Evolutionary conservation across 1,284 basidiomycete genomes (phyloP).

Genomic region (Cronartium quercuum): DNA sequence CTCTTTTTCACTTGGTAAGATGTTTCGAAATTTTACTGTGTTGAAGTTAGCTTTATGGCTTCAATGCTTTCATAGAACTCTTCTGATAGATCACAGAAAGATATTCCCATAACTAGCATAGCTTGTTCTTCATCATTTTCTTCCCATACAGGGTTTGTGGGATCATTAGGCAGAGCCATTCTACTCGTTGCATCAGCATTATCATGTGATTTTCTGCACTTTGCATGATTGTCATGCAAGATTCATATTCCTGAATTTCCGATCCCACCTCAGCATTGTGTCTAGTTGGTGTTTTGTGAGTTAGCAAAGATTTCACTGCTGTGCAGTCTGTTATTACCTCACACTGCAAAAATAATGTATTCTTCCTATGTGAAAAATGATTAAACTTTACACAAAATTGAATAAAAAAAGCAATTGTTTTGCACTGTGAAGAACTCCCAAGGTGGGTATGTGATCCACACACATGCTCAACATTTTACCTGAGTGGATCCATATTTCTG

Average conservation of each 20-base stretch:
- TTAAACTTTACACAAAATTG: too few relatives aligned
- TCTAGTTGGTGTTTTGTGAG: neutral
- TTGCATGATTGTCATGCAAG: neutral
- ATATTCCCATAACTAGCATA: neutral
- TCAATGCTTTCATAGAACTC: neutral
- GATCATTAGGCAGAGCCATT: neutral
- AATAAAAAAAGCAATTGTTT: too few relatives aligned
- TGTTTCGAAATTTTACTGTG: neutral
- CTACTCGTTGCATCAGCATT: neutral
- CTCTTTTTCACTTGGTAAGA: neutral
- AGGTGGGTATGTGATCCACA: neutral
- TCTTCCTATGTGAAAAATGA: too few relatives aligned
- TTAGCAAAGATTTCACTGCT: neutral
- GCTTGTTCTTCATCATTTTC: neutral
- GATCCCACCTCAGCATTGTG: neutral
- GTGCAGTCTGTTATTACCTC: conserved; percentile 1
- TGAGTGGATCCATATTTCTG: neutral
- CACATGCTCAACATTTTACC: neutral
- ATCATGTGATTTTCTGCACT: neutral
- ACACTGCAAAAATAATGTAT: neutral
- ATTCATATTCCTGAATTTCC: neutral
- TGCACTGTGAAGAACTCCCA: neutral
- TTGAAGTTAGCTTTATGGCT: neutral
- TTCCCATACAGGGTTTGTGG: too few relatives aligned
- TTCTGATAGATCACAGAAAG: neutral